phyloP scores from a whole-genome alignment of 2,329 filamentous ascomycete genomes.

The Penicillium sp. region DNA sequence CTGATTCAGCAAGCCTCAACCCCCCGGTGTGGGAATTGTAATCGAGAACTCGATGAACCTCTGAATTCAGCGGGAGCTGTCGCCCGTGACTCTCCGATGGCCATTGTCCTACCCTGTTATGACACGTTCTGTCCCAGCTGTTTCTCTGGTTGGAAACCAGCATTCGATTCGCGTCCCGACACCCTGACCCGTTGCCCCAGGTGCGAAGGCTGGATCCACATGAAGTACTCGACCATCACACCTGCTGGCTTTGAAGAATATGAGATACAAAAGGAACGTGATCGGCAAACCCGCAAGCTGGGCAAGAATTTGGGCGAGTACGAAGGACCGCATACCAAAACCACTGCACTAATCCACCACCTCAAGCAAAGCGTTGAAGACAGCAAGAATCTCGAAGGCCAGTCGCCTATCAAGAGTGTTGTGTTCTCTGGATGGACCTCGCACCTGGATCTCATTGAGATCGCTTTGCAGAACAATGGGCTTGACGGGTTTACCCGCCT shows the following conservation, averaged over 20 bases:
- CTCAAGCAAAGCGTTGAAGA: slow-evolving; percentile 64
- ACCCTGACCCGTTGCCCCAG: slow-evolving; percentile 61
- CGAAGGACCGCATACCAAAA: slow-evolving; percentile 87
- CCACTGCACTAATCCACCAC: slow-evolving; percentile 73
- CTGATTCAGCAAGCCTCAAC: slow-evolving; percentile 79
- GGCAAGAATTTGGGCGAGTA: slow-evolving; percentile 67
- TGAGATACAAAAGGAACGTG: slow-evolving; percentile 54
- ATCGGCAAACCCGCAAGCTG: slow-evolving; percentile 51
- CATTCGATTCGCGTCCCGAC: slow-evolving; percentile 47
- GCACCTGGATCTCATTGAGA: slow-evolving; percentile 86
- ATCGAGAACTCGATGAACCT: slow-evolving; percentile 56
- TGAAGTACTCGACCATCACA: slow-evolving; percentile 66
- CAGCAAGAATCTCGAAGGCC: slow-evolving; percentile 50
- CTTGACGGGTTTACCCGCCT: slow-evolving; percentile 69
- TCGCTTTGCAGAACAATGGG: slow-evolving; percentile 63
- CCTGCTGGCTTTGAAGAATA: slow-evolving; percentile 53
- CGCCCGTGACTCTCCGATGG: slow-evolving; percentile 54
- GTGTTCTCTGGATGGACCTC: slow-evolving; percentile 96
- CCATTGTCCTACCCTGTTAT: slow-evolving; percentile 78
- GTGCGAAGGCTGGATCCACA: slow-evolving; percentile 63
- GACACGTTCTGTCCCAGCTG: slow-evolving; percentile 80
- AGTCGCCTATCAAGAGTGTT: slow-evolving; percentile 84
- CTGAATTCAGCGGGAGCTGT: slow-evolving; percentile 56
- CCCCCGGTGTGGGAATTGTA: slow-evolving; percentile 70
- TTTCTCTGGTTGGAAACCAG: slow-evolving; percentile 58